Base-by-base conservation (phyloP, 768 basidiomycete genomes). In the Lactifluus piperatus region DNA sequence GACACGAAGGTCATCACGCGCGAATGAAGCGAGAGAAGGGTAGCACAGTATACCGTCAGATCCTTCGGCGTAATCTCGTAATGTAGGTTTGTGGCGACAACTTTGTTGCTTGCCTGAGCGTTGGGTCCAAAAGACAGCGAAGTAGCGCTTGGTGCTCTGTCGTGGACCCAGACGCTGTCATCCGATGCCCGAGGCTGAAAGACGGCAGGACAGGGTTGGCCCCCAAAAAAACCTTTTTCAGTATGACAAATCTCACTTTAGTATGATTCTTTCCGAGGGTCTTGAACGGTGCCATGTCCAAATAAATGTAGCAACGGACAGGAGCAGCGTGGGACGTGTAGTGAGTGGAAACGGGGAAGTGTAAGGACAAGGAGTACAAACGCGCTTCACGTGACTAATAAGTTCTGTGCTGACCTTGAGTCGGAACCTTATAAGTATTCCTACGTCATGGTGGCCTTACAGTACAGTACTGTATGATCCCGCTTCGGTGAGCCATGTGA, bases 21-120 rank as follows among this genome's bases (percentile, higher is more conserved):
- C 30, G 44, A 27, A 20, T 30, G 41, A 11, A 53, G 22, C 45
- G 49, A 39, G 46, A 66, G 22, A 63, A 63, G n/a, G n/a, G n/a
- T 5, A 32, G 47, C 11, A 57, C 32, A 51, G 29, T 90, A 69
- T 65, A 95, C 94, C 74, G 79, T 86, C 50, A 95, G 78, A 75
- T 95, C 93, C 77, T 86, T 86, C 68, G 88, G 81, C 56, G 86
- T 88, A 44, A 97, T 82, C 67, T 95, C 93, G 65, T 95, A 97
- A 74, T 97, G 94, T 64, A 97, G 67, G 71, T 92, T 92, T 67
- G 88, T 83, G 65, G 95, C 86, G 62, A 88, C 70, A 64, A 94
- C 81, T 69, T 83, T 64, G 50, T 32, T 64, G 61, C 36, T 57
- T 41, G 44, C 46, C 20, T 47, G 16, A 5, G 58, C 24, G 6